Percentiles rank a stretch among this genome's conserved stretches.
phyloP scores from a whole-genome alignment of 2,329 filamentous ascomycete species.

The Stylonectria norvegica region DNA sequence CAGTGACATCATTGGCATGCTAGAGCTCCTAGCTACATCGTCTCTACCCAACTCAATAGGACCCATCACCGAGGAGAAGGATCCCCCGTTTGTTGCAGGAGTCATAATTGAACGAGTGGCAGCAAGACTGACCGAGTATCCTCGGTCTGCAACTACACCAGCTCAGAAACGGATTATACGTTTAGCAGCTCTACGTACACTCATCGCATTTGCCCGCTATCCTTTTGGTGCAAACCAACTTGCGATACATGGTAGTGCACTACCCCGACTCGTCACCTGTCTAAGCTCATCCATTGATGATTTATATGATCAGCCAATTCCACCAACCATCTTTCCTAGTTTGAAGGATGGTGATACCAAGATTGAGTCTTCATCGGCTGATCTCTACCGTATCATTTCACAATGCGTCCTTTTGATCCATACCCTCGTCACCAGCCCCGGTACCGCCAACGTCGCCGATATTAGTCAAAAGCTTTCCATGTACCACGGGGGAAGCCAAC shows the following conservation, averaged over 20 bases:
- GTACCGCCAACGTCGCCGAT: constrained; percentile 48
- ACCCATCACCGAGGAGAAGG: constrained; percentile 50
- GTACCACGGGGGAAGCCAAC: constrained; percentile 71
- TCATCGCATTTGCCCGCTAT: constrained; percentile 60
- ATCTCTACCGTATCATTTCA: constrained; percentile 46
- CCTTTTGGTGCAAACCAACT: constrained; percentile 63
- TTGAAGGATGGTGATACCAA: constrained; percentile 13
- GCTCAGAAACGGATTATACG: constrained; percentile 42
- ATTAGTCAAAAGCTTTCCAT: constrained; percentile 68
- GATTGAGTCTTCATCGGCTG: constrained; percentile 17
- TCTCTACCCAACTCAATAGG: constrained; percentile 63
- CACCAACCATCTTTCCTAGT: constrained; percentile 36
- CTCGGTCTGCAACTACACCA: constrained; percentile 36
- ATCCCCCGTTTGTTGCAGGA: constrained; percentile 41
- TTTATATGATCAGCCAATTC: constrained; percentile 59
- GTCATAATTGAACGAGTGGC: constrained; percentile 61
- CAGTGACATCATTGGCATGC: constrained; percentile 59
- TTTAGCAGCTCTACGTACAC: constrained; percentile 48
- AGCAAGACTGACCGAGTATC: constrained; percentile 57
- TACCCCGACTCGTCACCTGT: constrained; percentile 72
- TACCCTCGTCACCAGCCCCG: constrained; percentile 47
- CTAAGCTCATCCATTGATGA: constrained; percentile 65
- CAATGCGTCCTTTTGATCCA: constrained; percentile 50
- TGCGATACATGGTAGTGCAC: constrained; percentile 62
- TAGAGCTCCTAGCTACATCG: constrained; percentile 65